Conservation (phyloP, 345 rosid genomes). For the Salix suchowensis region DNA sequence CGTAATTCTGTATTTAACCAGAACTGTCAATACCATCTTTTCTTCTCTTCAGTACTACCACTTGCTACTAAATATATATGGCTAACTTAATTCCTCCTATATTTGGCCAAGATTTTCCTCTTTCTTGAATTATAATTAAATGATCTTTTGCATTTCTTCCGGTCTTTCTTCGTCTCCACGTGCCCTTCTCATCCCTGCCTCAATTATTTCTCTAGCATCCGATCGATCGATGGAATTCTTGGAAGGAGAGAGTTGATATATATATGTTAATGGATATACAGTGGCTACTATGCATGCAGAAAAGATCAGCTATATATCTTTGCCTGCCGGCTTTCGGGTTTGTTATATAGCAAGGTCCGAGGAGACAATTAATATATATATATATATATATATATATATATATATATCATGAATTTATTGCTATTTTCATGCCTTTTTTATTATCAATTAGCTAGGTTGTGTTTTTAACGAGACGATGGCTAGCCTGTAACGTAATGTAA, state of each 20-base stretch:
- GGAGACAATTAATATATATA: not conserved
- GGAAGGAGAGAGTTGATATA: not conserved
- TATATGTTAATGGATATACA: not conserved
- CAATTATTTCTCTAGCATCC: conserved; percentile 2
- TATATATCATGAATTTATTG: not conserved
- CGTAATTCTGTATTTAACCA: not conserved
- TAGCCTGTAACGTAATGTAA: not conserved
- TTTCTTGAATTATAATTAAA: not conserved
- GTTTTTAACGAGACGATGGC: not conserved
- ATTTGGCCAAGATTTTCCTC: not conserved
- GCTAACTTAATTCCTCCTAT: not conserved
- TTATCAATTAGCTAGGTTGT: not conserved
- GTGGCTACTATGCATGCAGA: not conserved
- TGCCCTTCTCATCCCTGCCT: not conserved
- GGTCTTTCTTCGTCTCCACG: not conserved
- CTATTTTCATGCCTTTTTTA: conserved; percentile 52
- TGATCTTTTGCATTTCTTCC: not conserved
- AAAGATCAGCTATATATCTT: not conserved
- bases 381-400: not conserved
- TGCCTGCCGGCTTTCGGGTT: no score
- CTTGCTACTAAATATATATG: not conserved
- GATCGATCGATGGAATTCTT: not conserved
- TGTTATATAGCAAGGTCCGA: no score
- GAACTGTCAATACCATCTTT: not conserved
- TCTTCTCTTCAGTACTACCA: not conserved